A percentile compares a stretch with the other conserved stretches of the same genome.
These are phyloP conservation scores for Xylaria grammica DNA, from an alignment of 495 filamentous ascomycete genomes.

Conservation along the genomic window DNA sequence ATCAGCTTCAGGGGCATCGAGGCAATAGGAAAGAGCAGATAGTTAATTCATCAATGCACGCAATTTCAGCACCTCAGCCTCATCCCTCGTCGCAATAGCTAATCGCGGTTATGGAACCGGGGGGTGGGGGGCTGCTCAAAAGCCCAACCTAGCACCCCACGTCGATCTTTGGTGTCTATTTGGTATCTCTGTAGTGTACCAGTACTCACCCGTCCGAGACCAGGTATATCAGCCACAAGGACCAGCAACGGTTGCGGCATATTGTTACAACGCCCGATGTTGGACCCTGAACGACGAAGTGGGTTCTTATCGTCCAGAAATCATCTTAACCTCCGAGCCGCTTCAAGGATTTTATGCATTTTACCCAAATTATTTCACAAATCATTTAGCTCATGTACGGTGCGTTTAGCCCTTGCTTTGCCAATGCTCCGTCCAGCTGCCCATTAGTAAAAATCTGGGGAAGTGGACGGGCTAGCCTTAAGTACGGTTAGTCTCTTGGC, in stretches of 20 bases:
- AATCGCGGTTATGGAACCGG: constrained; percentile 10
- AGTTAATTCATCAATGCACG: constrained; percentile 15
- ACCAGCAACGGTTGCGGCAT: neutral
- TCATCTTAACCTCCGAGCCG: constrained; percentile 10
- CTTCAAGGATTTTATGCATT: neutral
- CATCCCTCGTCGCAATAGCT: constrained; percentile 16
- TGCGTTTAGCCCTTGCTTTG: neutral
- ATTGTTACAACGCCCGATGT: neutral
- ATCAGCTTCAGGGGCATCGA: constrained; percentile 15
- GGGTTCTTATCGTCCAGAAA: constrained; percentile 5
- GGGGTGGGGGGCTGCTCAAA: neutral
- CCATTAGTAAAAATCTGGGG: constrained; percentile 23
- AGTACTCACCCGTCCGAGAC: too few relatives aligned
- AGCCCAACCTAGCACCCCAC: constrained; percentile 10
- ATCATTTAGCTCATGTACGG: neutral
- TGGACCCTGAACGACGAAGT: constrained; percentile 10
- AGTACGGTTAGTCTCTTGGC: neutral
- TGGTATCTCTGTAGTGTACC: neutral
- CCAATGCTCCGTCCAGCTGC: neutral
- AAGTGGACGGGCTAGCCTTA: constrained; percentile 14
- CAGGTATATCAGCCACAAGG: constrained; percentile 12
- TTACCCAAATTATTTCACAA: neutral
- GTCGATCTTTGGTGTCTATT: neutral
- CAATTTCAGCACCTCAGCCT: constrained; percentile 22
- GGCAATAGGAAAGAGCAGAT: neutral